Conservation (phyloP, 495 filamentous ascomycete genomes). For the Ramalina peruviana region DNA sequence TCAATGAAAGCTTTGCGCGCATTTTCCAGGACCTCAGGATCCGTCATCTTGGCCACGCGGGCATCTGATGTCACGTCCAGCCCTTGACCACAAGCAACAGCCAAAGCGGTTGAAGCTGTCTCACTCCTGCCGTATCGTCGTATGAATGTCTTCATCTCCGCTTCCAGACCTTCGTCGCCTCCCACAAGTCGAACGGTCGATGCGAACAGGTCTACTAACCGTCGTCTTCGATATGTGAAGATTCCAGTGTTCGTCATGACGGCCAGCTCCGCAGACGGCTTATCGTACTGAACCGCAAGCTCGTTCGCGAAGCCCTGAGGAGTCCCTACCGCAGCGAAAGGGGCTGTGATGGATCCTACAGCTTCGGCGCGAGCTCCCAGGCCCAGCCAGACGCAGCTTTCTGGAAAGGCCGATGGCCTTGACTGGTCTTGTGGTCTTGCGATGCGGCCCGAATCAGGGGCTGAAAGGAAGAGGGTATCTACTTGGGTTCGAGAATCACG, state of each 20-base stretch:
- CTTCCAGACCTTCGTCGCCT: conserved; percentile 66
- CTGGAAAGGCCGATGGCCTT: conserved; percentile 37
- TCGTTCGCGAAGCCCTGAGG: conserved; percentile 89
- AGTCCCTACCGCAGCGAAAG: conserved; percentile 50
- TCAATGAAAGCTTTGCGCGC: conserved; percentile 82
- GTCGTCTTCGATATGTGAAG: conserved; percentile 64
- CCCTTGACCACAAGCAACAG: conserved; percentile 90
- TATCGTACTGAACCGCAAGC: conserved; percentile 83
- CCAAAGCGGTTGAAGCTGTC: conserved; percentile 76
- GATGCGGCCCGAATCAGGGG: conserved; percentile 75
- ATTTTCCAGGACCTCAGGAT: conserved; percentile 65
- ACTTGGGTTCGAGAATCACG: conserved; percentile 34
- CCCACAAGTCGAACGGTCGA: conserved; percentile 55
- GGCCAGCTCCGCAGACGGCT: conserved; percentile 64
- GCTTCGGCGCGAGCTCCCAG: conserved; percentile 59
- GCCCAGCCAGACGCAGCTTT: conserved; percentile 62
- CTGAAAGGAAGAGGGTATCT: conserved; percentile 69
- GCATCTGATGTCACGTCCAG: conserved; percentile 59
- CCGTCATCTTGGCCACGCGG: conserved; percentile 54
- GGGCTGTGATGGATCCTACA: conserved; percentile 56
- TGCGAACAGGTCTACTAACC: conserved; percentile 88
- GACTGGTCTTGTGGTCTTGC: conserved; percentile 40
- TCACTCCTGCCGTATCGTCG: conserved; percentile 72
- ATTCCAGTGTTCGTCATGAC: conserved; percentile 84
- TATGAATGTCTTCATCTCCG: conserved; percentile 68